Conservation (phyloP, 768 basidiomycete genomes). For the Lentinula guzmanii region DNA sequence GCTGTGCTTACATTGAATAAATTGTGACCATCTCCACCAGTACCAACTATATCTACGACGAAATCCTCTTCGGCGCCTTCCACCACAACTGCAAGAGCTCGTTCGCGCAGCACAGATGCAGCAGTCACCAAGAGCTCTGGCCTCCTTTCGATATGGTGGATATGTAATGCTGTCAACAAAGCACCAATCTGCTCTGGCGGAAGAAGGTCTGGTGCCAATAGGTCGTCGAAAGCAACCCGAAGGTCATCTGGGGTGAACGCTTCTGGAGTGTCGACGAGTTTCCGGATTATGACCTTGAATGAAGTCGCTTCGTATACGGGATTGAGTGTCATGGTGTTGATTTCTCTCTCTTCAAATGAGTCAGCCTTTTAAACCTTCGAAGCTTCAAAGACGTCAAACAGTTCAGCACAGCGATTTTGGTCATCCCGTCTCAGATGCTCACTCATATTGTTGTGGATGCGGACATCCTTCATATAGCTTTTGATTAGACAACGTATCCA, state of each 20-base stretch:
- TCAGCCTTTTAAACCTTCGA: background rate
- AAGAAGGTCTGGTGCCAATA: slow-evolving; percentile 60
- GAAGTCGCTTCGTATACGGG: slow-evolving; percentile 26
- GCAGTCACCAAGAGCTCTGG: slow-evolving; percentile 77
- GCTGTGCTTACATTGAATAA: slow-evolving; percentile 97
- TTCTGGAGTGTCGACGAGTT: slow-evolving; percentile 76
- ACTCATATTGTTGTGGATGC: background rate
- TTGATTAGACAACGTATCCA: background rate
- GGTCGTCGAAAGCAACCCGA: slow-evolving; percentile 62
- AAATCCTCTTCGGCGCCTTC: slow-evolving; percentile 58
- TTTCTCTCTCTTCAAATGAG: background rate
- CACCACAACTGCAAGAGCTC: slow-evolving; percentile 58
- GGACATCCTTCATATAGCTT: background rate
- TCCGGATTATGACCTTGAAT: slow-evolving; percentile 75
- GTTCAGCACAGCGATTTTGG: background rate
- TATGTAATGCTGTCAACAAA: slow-evolving; percentile 81
- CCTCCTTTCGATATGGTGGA: slow-evolving; percentile 70
- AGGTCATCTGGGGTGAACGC: slow-evolving; percentile 78
- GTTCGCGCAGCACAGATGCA: slow-evolving; percentile 65
- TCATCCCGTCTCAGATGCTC: background rate
- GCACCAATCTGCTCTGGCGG: slow-evolving; percentile 79
- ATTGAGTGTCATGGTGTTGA: background rate
- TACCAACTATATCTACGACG: slow-evolving; percentile 79
- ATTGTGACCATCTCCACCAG: slow-evolving; percentile 93
- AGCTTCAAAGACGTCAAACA: background rate